Evolutionary conservation across 371 early-diverging fungal species (phyloP), one percentile per base, ranked within the genome.

Genomic region (Mortierella sp.): DNA sequence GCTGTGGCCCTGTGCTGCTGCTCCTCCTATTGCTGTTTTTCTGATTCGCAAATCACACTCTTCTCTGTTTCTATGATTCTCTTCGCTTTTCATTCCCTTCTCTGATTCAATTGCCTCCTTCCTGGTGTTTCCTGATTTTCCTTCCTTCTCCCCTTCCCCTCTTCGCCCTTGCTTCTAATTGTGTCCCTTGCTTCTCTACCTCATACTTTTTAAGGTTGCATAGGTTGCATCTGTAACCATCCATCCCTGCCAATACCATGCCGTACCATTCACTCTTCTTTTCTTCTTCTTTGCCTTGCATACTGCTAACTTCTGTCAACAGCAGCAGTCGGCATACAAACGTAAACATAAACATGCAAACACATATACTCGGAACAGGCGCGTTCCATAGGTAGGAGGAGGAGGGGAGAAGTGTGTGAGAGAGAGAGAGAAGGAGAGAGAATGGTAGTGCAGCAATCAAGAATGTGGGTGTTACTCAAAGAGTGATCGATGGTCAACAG

Each of bases 201-300:
- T 21, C 51, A 51, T 51, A 18, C 51, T 14, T 58, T 63, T 63
- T 63, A 63, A 63, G 63, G 35, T 63, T 63, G 63, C 63, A 63
- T 63, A 21, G 63, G 35, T 63, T 63, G 63, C 63, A 63, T 63
- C 18, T 18, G 7, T 16, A 12, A 24, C 27, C 41, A 16, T 35
- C 29, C 49, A 27, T 72, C 24, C 6, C n/a, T 51, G 51, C 51
- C 51, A 21, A 21, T 18, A 21, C 56, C 11, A 41, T 56, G 4
- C 27, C 58, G 44, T 56, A 71, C 41, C 11, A 27, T 27, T 43
- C 43, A 24, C n/a, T n/a, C 27, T 55, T 43, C 60, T n/a, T 16
- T n/a, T 58, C 35, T 55, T 56, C 24, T 6, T 55, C 41, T 2
- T 38, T 74, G 21, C 10, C 48, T 75, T 60, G 48, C 0, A 41